phyloP scores from a whole-genome alignment of 352 stramenopile species.

The Pythium periplocum region DNA sequence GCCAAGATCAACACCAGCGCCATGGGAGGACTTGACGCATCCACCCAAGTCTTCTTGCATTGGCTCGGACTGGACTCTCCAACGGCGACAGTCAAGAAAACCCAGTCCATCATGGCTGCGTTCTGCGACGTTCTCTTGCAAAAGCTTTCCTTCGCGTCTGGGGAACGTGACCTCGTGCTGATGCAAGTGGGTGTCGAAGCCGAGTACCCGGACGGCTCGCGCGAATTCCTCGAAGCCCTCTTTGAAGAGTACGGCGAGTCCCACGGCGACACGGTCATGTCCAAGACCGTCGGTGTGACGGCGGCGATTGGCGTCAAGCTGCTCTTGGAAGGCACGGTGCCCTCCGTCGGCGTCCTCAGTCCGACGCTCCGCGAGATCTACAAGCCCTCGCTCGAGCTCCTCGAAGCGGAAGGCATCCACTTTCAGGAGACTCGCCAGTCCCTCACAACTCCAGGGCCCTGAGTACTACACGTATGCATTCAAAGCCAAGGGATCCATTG shows the following conservation, averaged over 20 bases:
- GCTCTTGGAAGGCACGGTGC: constrained; percentile 49
- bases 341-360: constrained; percentile 41
- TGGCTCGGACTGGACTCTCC: constrained; percentile 28
- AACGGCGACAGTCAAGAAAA: constrained; percentile 9
- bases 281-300: constrained; percentile 81
- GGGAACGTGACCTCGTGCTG: constrained; percentile 77
- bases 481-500: too few relatives aligned
- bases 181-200: constrained; percentile 45
- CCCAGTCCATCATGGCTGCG: constrained; percentile 27
- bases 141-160: constrained; percentile 45
- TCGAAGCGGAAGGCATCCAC: constrained; percentile 41
- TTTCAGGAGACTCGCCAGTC: constrained; percentile 20
- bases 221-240: constrained; percentile 42
- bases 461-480: too few relatives aligned
- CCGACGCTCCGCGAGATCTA: constrained; percentile 61
- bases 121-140: constrained; percentile 51
- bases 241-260: constrained; percentile 52
- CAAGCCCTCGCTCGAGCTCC: constrained; percentile 28
- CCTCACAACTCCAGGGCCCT: too few relatives aligned
- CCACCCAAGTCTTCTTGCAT: constrained; percentile 27
- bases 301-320: constrained; percentile 72
- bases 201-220: constrained; percentile 29
- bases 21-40: constrained; percentile 13
- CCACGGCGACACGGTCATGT: constrained; percentile 69
- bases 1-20: constrained; percentile 15